Evolutionary conservation across 352 stramenopile genomes (phyloP).

Genomic region (Phytophthora litchii): DNA sequence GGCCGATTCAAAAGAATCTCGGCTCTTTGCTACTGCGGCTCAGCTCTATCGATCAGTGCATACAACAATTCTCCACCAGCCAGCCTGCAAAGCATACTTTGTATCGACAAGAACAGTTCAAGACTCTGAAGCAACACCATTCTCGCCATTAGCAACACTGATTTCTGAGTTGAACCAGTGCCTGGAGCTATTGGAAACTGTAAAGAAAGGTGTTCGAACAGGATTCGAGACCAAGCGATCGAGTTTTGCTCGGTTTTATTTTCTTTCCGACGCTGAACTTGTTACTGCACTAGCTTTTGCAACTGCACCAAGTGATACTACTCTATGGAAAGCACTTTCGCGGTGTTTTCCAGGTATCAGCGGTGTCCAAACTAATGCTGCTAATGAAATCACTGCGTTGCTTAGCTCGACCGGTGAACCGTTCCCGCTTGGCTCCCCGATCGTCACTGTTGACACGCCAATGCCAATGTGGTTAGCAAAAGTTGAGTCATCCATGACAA

Average conservation of each 20-base stretch:
- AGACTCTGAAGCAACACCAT: neutral
- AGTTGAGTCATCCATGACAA: constrained; percentile 65
- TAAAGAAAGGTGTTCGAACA: constrained; percentile 46
- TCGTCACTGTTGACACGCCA: constrained; percentile 43
- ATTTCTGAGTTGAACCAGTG: constrained; percentile 47
- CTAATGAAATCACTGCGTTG: constrained; percentile 61
- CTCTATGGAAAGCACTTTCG: constrained; percentile 50
- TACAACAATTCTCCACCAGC: constrained; percentile 28
- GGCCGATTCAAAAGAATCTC: constrained; percentile 41
- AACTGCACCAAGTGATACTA: constrained; percentile 18
- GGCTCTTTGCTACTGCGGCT: constrained; percentile 50
- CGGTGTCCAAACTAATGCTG: constrained; percentile 47
- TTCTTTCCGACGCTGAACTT: constrained; percentile 67
- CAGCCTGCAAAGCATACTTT: constrained; percentile 47
- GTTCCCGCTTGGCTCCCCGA: constrained; percentile 61
- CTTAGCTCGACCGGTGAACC: constrained; percentile 57
- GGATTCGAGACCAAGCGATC: constrained; percentile 58
- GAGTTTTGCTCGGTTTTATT: constrained; percentile 72
- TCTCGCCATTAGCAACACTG: constrained; percentile 14
- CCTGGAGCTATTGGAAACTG: constrained; percentile 47
- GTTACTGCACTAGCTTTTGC: constrained; percentile 46
- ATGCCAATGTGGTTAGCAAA: constrained; percentile 62
- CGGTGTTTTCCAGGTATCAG: constrained; percentile 70
- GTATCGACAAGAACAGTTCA: constrained; percentile 3
- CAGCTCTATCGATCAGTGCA: constrained; percentile 43